Conservation (phyloP, 208 protist genomes). For the Crithidia acanthocephali region DNA sequence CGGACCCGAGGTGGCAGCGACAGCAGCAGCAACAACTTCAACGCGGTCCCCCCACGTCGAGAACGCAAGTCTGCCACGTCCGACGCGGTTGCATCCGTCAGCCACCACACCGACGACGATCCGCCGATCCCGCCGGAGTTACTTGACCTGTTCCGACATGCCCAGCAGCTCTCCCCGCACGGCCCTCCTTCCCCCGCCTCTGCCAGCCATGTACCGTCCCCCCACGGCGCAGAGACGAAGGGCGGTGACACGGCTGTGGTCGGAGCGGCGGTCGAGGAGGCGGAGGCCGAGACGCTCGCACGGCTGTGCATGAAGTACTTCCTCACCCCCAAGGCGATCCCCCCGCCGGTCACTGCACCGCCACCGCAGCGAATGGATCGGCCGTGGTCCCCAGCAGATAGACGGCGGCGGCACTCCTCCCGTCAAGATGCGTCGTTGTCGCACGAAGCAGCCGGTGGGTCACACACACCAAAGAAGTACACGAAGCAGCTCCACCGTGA, state of each 20-base stretch:
- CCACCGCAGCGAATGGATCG: constrained; percentile 5
- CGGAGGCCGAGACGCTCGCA: constrained; percentile 23
- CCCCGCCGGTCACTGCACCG: not conserved
- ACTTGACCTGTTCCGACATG: constrained; percentile 23
- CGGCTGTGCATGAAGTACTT: constrained; percentile 31
- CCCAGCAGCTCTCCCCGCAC: constrained; percentile 10
- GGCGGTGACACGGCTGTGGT: not conserved
- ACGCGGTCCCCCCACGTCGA: not conserved
- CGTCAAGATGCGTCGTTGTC: not conserved
- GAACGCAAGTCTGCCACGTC: not conserved
- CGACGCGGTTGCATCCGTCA: not conserved
- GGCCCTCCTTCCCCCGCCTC: not conserved
- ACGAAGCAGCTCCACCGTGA: too few species aligned
- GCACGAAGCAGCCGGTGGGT: not conserved
- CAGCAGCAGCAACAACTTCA: too few species aligned
- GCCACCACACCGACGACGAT: too few species aligned
- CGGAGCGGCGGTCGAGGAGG: not conserved
- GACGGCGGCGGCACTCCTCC: not conserved
- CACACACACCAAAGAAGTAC: not conserved
- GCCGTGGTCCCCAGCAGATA: not conserved
- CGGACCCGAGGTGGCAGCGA: not conserved
- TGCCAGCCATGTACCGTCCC: not conserved
- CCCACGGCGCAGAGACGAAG: not conserved
- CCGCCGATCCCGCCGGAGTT: constrained; percentile 2
- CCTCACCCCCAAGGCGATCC: not conserved